Percentiles rank a stretch among this genome's conserved stretches.
Evolutionary conservation across 2,329 filamentous ascomycete genomes (phyloP).

Genomic region (Aureobasidium leucospermi): DNA sequence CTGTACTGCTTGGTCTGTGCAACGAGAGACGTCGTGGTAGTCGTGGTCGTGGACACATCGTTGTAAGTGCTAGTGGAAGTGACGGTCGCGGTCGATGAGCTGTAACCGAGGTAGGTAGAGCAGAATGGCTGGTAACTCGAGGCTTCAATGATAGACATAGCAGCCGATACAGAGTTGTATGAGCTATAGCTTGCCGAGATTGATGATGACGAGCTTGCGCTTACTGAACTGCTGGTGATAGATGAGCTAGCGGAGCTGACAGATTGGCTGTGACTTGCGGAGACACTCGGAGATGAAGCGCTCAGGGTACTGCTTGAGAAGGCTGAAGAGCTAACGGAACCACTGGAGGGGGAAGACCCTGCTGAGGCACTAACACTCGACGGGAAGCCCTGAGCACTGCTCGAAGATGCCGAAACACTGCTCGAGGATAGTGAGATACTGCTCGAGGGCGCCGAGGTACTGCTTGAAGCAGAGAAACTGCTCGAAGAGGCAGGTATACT

Average conservation of each 20-base stretch:
- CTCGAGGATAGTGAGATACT: background rate
- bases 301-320: background rate
- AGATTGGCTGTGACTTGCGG: background rate
- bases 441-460: background rate
- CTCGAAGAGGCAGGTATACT: background rate
- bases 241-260: background rate
- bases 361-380: background rate
- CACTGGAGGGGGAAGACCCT: background rate
- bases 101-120: conserved; percentile 16
- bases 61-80: conserved; percentile 11
- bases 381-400: background rate
- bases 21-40: background rate
- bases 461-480: background rate
- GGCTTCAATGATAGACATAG: conserved; percentile 7
- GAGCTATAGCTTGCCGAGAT: background rate
- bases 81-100: conserved; percentile 8
- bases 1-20: conserved; percentile 11
- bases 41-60: conserved; percentile 8
- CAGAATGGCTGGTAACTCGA: conserved; percentile 18
- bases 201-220: background rate
- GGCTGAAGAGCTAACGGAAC: background rate
- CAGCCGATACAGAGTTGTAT: conserved; percentile 6
- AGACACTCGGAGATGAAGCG: background rate
- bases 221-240: background rate
- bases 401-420: background rate